A percentile compares a stretch with the other conserved stretches of the same genome.
Conservation (phyloP, 208 protist genomes). For the Crithidia expoeki region DNA sequence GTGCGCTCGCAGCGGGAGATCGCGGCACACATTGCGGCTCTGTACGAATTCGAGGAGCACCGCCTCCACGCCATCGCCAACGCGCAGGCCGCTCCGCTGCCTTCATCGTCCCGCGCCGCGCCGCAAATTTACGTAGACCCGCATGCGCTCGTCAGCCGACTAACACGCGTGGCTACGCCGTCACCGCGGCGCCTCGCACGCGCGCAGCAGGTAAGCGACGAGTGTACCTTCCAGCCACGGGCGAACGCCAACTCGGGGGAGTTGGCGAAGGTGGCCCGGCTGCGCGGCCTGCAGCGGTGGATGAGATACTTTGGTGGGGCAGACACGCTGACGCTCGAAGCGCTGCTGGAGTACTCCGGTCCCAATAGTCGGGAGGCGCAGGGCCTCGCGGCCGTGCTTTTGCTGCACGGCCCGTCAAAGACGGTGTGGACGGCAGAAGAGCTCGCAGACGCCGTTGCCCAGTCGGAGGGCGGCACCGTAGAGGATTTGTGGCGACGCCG, state of each 20-base stretch:
- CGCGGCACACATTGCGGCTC: conserved; percentile 49
- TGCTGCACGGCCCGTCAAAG: conserved; percentile 7
- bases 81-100: conserved; percentile 42
- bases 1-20: conserved; percentile 46
- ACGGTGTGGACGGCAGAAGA: conserved; percentile 28
- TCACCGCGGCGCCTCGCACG: conserved; percentile 12
- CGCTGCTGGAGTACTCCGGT: conserved; percentile 15
- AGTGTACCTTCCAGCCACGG: conserved; percentile 27
- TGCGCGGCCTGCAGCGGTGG: conserved; percentile 32
- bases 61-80: conserved; percentile 40
- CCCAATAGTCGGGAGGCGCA: conserved; percentile 17
- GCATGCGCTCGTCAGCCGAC: conserved; percentile 45
- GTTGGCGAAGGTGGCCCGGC: conserved; percentile 15
- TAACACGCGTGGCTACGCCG: conserved; percentile 22
- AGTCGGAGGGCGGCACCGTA: neutral
- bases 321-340: neutral
- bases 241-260: conserved; percentile 11
- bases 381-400: conserved; percentile 5
- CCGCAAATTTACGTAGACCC: conserved; percentile 40
- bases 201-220: neutral
- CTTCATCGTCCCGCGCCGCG: neutral
- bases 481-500: conserved; percentile 23
- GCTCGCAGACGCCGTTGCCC: conserved; percentile 7
- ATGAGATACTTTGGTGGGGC: conserved; percentile 21
- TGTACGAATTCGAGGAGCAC: conserved; percentile 54